phyloP scores from a whole-genome alignment of 495 filamentous ascomycete species.

The Penicillium taxi region DNA sequence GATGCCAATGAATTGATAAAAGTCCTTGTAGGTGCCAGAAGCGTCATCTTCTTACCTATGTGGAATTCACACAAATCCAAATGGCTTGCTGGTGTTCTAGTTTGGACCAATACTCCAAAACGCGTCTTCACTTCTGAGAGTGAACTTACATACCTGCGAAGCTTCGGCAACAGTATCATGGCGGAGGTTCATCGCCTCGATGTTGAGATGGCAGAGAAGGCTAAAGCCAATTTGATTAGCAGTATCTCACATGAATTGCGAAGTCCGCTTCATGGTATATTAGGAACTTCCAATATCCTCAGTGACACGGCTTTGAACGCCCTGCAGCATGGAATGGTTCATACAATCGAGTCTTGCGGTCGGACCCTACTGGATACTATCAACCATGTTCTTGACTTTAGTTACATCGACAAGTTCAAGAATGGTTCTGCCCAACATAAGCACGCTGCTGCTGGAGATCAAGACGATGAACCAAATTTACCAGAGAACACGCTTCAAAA shows the following conservation, averaged over 20 bases:
- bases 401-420: conserved; percentile 20
- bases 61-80: conserved; percentile 52
- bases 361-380: conserved; percentile 62
- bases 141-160: conserved; percentile 43
- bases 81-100: conserved; percentile 54
- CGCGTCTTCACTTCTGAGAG: conserved; percentile 32
- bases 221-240: conserved; percentile 60
- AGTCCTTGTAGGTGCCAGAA: conserved; percentile 16
- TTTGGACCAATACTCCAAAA: conserved; percentile 43
- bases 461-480: too few species aligned
- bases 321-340: conserved; percentile 49
- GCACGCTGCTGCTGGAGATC: too few species aligned
- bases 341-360: conserved; percentile 59
- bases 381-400: conserved; percentile 55
- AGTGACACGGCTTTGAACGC: conserved; percentile 46
- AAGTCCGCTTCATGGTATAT: conserved; percentile 57
- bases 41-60: conserved; percentile 35
- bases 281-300: conserved; percentile 56
- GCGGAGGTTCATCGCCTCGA: conserved; percentile 51
- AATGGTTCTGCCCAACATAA: conserved; percentile 7
- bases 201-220: conserved; percentile 38
- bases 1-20: conserved; percentile 17
- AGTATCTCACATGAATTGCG: conserved; percentile 65
- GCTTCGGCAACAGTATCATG: conserved; percentile 56
- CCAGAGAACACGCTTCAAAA: too few species aligned